Base-by-base conservation (phyloP, 2,329 filamentous ascomycete species). In the Colletotrichum ledebouriae region DNA sequence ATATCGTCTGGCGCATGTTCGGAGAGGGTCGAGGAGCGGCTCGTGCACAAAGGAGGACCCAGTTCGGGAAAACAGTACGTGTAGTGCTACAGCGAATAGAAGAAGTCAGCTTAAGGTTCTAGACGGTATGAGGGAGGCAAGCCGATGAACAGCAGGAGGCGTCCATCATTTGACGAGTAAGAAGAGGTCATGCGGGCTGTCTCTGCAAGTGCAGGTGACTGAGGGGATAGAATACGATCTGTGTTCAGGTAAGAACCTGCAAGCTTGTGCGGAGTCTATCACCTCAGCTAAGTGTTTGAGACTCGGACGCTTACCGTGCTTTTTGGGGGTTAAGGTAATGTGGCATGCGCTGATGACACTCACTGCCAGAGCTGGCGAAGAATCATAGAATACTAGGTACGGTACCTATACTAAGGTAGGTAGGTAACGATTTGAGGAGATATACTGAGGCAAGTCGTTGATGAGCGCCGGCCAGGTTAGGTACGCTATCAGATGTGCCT, bases 161-260 rank as follows among this genome's bases (percentile, higher is more conserved):
- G 29, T 47, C 15, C 25, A 20, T 67, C 46, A 59, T 60, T 68
- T 64, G 46, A 64, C 49, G 13, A 33, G 25, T 25, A 25, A 5
- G 25, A 25, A 25, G 10, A 25, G 20, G 53, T 65, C 53, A 64
- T 59, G 65, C 53, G 61, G 53, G 22, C 20, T 20, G 29, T 17
- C 29, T 52, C n/a, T 11, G 41, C 11, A 39, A 44, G 56, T 37
- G 39, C 65, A 65, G 65, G 60, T 68, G 65, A 68, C 53, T 17
- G 29, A 41, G 25, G 50, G 34, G 34, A 39, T 41, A 34, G 34
- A 25, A 55, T 55, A 55, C 52, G 17, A 41, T 39, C 33, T 41
- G 49, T n/a, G 15, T 13, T 41, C 29, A 42, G 60, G 56, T 11
- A 41, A 29, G 39, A 22, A 52, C 50, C 47, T 17, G 50, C 47